These are phyloP conservation scores for Rhizodiscina lignyota DNA, from an alignment of 495 filamentous ascomycete species.

Conservation along the genomic window DNA sequence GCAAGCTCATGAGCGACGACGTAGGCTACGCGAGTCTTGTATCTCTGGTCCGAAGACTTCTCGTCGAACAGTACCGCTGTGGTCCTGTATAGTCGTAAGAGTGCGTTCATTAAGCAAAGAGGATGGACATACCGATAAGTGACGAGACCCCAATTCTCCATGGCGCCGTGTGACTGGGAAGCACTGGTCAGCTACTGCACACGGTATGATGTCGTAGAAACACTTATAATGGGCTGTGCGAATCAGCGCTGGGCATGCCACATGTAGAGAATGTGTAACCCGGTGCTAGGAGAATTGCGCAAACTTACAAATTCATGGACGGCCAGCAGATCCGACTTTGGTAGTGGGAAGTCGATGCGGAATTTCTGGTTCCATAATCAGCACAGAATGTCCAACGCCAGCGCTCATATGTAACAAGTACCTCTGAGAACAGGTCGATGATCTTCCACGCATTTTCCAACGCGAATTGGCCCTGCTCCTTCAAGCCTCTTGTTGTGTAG, in stretches of 20 bases:
- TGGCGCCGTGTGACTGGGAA: conserved; percentile 47
- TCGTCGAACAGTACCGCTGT: conserved; percentile 88
- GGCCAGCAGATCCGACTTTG: conserved; percentile 86
- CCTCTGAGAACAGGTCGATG: conserved; percentile 88
- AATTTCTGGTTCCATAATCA: conserved; percentile 38
- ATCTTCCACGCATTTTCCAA: conserved; percentile 74
- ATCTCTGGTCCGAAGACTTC: conserved; percentile 69
- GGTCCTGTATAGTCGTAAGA: conserved; percentile 29
- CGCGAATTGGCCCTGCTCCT: conserved; percentile 75
- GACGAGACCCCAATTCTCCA: conserved; percentile 84
- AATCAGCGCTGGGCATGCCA: conserved; percentile 4
- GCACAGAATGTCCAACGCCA: neutral
- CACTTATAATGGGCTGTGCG: conserved; percentile 19
- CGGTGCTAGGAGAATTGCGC: neutral
- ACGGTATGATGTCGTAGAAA: neutral
- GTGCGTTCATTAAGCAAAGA: neutral
- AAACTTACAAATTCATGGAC: conserved; percentile 83
- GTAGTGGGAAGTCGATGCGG: conserved; percentile 84
- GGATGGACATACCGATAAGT: conserved; percentile 44
- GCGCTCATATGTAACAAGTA: conserved; percentile 10
- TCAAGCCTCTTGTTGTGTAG: conserved; percentile 81
- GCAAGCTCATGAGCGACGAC: conserved; percentile 90
- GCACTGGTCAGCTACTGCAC: conserved; percentile 18
- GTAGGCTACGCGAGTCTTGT: conserved; percentile 83
- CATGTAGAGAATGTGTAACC: neutral